Percentiles rank a stretch among this genome's conserved stretches.
Evolutionary conservation across 495 filamentous ascomycete species (phyloP).

Genomic region (Venustampulla echinocandica): DNA sequence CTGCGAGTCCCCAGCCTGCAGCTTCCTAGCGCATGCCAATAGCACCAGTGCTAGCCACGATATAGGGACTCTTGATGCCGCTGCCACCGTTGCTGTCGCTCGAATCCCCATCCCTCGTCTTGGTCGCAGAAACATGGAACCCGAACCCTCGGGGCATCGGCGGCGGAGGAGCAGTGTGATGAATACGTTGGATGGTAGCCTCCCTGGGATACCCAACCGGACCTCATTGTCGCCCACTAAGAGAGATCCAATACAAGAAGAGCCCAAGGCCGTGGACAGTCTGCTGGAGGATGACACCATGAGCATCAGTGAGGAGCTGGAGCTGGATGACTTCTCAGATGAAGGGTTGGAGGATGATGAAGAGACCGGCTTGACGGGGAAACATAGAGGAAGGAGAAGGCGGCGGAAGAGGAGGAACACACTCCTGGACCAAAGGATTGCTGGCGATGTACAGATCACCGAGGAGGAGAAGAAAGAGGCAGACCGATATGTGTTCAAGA

Average conservation of each 20-base stretch:
- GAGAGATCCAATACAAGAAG: slow-evolving; percentile 13
- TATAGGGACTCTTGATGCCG: slow-evolving; percentile 17
- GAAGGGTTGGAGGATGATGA: slow-evolving; percentile 81
- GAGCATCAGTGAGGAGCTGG: slow-evolving; percentile 42
- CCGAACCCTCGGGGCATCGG: slow-evolving; percentile 16
- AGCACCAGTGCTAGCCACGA: slow-evolving; percentile 17
- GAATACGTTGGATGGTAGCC: slow-evolving; percentile 8
- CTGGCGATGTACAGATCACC: slow-evolving; percentile 39
- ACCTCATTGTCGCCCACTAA: slow-evolving; percentile 6
- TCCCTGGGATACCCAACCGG: slow-evolving; percentile 6
- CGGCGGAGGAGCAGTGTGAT: slow-evolving; percentile 22
- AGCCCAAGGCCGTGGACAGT: slow-evolving; percentile 11
- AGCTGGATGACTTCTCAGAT: slow-evolving; percentile 44
- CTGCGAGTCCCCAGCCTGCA: too few relatives aligned
- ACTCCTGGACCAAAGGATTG: slow-evolving; percentile 66
- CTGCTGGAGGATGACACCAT: slow-evolving; percentile 37
- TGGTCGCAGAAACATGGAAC: slow-evolving; percentile 17
- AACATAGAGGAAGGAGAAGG: slow-evolving; percentile 57
- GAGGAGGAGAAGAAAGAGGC: slow-evolving; percentile 58
- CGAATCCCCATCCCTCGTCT: too few relatives aligned
- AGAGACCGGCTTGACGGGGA: slow-evolving; percentile 73
- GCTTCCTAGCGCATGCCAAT: too few relatives aligned
- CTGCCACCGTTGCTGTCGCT: slow-evolving; percentile 11
- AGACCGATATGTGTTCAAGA: slow-evolving; percentile 61
- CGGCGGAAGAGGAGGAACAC: slow-evolving; percentile 57